Evolutionary conservation across 495 filamentous ascomycete genomes (phyloP).

Genomic region (Hypoxylon fragiforme): DNA sequence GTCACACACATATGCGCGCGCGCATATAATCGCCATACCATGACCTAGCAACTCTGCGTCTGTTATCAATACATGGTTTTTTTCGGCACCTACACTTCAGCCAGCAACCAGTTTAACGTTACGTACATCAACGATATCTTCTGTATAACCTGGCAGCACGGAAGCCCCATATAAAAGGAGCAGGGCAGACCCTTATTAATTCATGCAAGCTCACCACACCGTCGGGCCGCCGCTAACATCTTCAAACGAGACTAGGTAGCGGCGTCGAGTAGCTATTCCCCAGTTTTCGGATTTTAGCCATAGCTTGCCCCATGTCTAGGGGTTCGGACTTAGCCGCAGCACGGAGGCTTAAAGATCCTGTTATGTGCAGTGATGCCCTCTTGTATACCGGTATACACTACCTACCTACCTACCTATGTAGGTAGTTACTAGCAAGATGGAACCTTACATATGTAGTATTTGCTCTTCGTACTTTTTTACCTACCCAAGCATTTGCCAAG

Average conservation of each 20-base stretch:
- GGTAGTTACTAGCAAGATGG: too few species aligned
- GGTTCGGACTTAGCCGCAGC: slow-evolving; percentile 17
- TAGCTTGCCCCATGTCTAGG: not conserved
- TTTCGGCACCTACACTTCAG: too few species aligned
- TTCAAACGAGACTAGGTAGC: not conserved
- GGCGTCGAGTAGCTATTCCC: slow-evolving; percentile 6
- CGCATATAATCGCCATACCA: not conserved
- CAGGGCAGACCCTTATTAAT: slow-evolving; percentile 14
- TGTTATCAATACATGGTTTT: too few species aligned
- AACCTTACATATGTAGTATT: too few species aligned
- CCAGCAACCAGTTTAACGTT: too few species aligned
- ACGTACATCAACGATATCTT: too few species aligned
- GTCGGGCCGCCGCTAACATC: slow-evolving; percentile 10
- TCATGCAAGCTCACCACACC: slow-evolving; percentile 13
- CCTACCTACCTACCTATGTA: too few species aligned
- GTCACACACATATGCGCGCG: slow-evolving; percentile 4
- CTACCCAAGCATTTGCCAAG: too few species aligned
- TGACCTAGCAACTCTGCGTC: slow-evolving; percentile 6
- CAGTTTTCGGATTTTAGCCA: slow-evolving; percentile 17
- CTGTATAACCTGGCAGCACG: too few species aligned
- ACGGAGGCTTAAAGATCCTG: slow-evolving; percentile 2
- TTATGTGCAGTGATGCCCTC: too few species aligned
- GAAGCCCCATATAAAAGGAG: slow-evolving; percentile 21
- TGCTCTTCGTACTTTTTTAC: too few species aligned
- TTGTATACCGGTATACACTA: too few species aligned